phyloP scores from a whole-genome alignment of 495 filamentous ascomycete species.

The Aspergillus hancockii region DNA sequence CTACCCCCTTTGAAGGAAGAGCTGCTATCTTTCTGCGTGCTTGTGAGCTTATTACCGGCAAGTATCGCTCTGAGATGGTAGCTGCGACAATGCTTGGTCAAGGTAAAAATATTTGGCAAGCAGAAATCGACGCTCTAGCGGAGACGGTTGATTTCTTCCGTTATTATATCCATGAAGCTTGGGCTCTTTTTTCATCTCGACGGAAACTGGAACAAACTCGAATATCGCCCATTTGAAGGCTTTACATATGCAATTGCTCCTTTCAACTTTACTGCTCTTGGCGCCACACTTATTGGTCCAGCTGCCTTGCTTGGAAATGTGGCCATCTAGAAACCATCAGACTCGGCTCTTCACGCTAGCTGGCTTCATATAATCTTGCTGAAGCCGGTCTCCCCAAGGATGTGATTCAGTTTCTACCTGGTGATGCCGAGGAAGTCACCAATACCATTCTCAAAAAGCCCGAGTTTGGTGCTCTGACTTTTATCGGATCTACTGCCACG shows the following conservation, averaged over 20 bases:
- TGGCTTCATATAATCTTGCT: slow-evolving; percentile 78
- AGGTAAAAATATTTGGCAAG: slow-evolving; percentile 96
- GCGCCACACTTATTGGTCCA: slow-evolving; percentile 71
- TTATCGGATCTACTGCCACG: slow-evolving; percentile 74
- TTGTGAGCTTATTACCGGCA: slow-evolving; percentile 78
- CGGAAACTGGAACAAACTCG: slow-evolving; percentile 71
- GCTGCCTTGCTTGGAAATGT: slow-evolving; percentile 81
- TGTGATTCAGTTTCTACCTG: slow-evolving; percentile 81
- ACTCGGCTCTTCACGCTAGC: slow-evolving; percentile 71
- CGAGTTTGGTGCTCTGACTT: slow-evolving; percentile 75
- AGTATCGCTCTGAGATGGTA: slow-evolving; percentile 90
- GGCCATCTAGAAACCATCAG: slow-evolving; percentile 84
- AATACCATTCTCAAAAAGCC: slow-evolving; percentile 63
- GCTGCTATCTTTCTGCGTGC: slow-evolving; percentile 92
- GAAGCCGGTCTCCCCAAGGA: slow-evolving; percentile 74
- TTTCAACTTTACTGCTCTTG: slow-evolving; percentile 92
- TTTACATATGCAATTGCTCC: slow-evolving; percentile 82
- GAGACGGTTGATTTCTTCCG: slow-evolving; percentile 86
- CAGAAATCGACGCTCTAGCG: slow-evolving; percentile 90
- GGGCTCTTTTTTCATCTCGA: slow-evolving; percentile 57
- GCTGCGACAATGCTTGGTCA: slow-evolving; percentile 92
- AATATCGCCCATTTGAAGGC: slow-evolving; percentile 79
- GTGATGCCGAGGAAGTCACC: slow-evolving; percentile 73
- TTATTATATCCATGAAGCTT: slow-evolving; percentile 73
- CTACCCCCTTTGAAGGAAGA: slow-evolving; percentile 78